Conservation (phyloP, 2,329 filamentous ascomycete genomes). For the Exophiala viscosa region DNA sequence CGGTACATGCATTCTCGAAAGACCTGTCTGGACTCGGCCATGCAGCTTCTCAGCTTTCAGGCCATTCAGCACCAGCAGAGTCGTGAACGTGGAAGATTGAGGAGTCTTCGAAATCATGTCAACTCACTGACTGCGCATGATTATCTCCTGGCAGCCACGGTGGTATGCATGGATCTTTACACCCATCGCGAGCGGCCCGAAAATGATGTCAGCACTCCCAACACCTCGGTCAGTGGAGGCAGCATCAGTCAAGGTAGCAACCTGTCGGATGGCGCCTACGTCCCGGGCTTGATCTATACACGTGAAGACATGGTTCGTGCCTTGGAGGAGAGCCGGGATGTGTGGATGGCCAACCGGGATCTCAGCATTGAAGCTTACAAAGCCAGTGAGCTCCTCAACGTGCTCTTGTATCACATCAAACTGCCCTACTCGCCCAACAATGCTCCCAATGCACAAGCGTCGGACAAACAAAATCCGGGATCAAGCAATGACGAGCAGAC, state of each 20-base stretch:
- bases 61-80: constrained; percentile 71
- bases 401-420: constrained; percentile 77
- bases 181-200: constrained; percentile 47
- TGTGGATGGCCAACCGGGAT: constrained; percentile 76
- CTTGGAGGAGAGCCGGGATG: constrained; percentile 67
- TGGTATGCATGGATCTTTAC: constrained; percentile 78
- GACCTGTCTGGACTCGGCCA: constrained; percentile 78
- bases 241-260: constrained; percentile 25
- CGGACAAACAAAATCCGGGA: constrained; percentile 6
- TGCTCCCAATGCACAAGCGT: constrained; percentile 22
- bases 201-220: constrained; percentile 46
- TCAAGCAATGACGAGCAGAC: constrained; percentile 57
- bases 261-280: constrained; percentile 20
- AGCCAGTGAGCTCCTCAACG: constrained; percentile 71
- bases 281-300: constrained; percentile 23
- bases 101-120: constrained; percentile 73
- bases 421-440: constrained; percentile 21
- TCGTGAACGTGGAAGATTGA: constrained; percentile 66
- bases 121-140: constrained; percentile 77
- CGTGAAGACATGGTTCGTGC: constrained; percentile 71
- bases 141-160: constrained; percentile 80
- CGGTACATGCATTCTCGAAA: constrained; percentile 80
- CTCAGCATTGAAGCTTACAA: constrained; percentile 87
- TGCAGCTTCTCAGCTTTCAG: constrained; percentile 76
- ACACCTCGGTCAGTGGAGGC: constrained; percentile 28